Evolutionary conservation across 208 protist species (phyloP).

Genomic region (Leishmania arabica): DNA sequence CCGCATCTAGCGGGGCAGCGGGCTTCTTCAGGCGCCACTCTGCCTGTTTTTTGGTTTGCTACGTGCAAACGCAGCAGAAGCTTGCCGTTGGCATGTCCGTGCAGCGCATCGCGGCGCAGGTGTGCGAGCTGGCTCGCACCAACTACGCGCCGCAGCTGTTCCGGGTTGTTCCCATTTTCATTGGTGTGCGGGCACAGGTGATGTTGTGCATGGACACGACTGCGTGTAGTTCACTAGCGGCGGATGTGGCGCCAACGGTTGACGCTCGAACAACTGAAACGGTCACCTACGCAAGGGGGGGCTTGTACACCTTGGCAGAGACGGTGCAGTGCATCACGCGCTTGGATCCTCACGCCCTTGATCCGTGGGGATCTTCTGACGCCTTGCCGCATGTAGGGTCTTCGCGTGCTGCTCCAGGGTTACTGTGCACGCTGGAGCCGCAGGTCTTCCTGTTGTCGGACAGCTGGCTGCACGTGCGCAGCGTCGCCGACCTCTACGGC

Average conservation of each 20-base stretch:
- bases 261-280: conserved; percentile 12
- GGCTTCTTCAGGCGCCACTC: background rate
- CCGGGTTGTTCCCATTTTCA: conserved; percentile 44
- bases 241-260: background rate
- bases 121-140: conserved; percentile 1
- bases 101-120: conserved; percentile 18
- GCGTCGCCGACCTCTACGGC: conserved; percentile 43
- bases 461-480: conserved; percentile 61
- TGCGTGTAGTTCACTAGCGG: background rate
- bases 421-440: conserved; percentile 15
- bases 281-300: conserved; percentile 57
- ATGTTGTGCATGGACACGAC: background rate
- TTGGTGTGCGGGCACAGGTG: conserved; percentile 41
- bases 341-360: background rate
- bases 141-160: conserved; percentile 26
- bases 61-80: conserved; percentile 48
- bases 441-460: conserved; percentile 67
- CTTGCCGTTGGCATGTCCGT: conserved; percentile 36
- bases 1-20: background rate
- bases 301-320: conserved; percentile 58
- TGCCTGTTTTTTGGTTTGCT: conserved; percentile 48
- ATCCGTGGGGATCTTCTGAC: background rate
- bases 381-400: background rate
- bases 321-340: conserved; percentile 26
- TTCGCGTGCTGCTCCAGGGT: background rate